A percentile compares a stretch with the other conserved stretches of the same genome.
Conservation (phyloP, 129 eudicot genomes). For the Oenanthe sinensis region DNA sequence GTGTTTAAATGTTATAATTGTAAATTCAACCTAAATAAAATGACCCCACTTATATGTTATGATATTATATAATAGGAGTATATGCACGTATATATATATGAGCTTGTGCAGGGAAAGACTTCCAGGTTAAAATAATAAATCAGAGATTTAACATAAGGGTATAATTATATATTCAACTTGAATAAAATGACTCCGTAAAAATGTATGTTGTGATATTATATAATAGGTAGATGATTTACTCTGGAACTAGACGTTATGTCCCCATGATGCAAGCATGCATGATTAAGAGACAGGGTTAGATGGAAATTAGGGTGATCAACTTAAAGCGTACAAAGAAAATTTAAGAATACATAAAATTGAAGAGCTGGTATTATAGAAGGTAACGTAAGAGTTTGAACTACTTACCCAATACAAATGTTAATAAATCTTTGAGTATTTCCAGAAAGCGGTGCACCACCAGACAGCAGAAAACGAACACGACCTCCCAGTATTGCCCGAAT, state of each 20-base stretch:
- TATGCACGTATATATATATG: too few relatives aligned
- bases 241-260: background rate
- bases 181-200: too few relatives aligned
- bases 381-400: background rate
- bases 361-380: background rate
- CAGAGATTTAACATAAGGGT: too few relatives aligned
- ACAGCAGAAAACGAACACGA: slow-evolving; percentile 73
- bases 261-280: background rate
- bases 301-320: background rate
- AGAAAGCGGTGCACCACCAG: slow-evolving; percentile 96
- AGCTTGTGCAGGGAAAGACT: too few relatives aligned
- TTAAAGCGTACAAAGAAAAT: background rate
- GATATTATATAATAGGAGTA: too few relatives aligned
- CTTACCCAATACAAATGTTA: slow-evolving; percentile 82
- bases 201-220: too few relatives aligned
- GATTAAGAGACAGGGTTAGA: background rate
- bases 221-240: background rate
- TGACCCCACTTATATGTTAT: too few relatives aligned
- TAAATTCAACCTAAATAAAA: too few relatives aligned
- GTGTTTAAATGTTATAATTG: too few relatives aligned
- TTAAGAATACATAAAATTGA: background rate
- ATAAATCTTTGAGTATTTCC: slow-evolving; percentile 94
- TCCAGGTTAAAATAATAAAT: too few relatives aligned
- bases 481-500: slow-evolving; percentile 92
- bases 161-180: too few relatives aligned